These are phyloP conservation scores for Cytidiella melzeri DNA, from an alignment of 768 basidiomycete species.

Conservation along the genomic window DNA sequence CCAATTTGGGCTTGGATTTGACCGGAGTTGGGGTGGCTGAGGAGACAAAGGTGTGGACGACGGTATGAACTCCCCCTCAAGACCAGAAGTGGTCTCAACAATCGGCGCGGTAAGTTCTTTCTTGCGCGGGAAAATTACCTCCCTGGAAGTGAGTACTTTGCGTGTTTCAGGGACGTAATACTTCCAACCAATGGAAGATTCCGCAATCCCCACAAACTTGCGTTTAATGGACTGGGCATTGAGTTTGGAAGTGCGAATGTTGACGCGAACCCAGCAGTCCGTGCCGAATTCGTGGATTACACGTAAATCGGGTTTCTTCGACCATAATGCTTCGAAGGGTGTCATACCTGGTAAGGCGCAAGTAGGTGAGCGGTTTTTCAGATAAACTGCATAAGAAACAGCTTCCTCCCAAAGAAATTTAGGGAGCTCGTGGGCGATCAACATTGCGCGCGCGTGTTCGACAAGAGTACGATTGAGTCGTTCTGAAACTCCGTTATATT, in stretches of 20 bases:
- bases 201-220: conserved; percentile 2
- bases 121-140: conserved; percentile 6
- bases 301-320: conserved; percentile 11
- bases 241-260: too few species aligned
- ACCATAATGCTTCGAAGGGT: conserved; percentile 16
- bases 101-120: not conserved
- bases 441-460: conserved; percentile 22
- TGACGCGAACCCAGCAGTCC: conserved; percentile 9
- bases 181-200: not conserved
- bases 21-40: not conserved
- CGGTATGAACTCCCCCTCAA: conserved; percentile 9
- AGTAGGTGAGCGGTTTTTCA: conserved; percentile 20
- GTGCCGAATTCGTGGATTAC: conserved; percentile 12
- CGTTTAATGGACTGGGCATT: too few species aligned
- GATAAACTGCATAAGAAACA: conserved; percentile 16
- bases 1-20: too few species aligned
- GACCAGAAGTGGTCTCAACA: not conserved
- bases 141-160: conserved; percentile 1
- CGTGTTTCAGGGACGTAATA: conserved; percentile 1
- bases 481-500: too few species aligned
- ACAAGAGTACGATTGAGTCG: too few species aligned
- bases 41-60: too few species aligned
- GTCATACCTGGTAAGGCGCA: conserved; percentile 15
- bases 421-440: too few species aligned
- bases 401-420: too few species aligned